Evolutionary conservation across 2,329 filamentous ascomycete genomes (phyloP).

Genomic region (Ciborinia camelliae): DNA sequence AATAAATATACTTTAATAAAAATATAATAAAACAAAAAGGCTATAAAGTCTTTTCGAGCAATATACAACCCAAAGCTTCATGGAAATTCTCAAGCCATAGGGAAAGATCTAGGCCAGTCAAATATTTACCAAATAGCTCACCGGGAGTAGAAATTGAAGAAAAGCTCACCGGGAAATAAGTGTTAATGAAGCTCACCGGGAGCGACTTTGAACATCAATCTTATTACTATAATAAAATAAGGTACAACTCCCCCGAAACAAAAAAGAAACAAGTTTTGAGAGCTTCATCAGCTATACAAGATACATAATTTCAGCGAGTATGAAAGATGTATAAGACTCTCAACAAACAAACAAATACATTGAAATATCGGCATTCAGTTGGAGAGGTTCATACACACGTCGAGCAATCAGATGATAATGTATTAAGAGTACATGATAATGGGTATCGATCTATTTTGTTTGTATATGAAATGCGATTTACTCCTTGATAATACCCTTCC

Average conservation of each 20-base stretch:
- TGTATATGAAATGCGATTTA: not conserved
- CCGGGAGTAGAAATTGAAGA: not conserved
- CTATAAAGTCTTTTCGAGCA: no score
- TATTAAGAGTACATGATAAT: slow-evolving; percentile 8
- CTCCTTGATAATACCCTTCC: not conserved
- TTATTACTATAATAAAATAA: not conserved
- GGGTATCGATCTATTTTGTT: slow-evolving; percentile 16
- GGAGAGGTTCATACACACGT: no score
- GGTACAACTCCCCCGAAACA: not conserved
- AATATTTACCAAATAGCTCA: not conserved
- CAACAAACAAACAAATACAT: not conserved
- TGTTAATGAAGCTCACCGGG: not conserved
- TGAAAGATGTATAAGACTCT: not conserved
- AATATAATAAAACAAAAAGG: not conserved
- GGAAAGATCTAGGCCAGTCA: not conserved
- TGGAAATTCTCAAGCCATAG: no score
- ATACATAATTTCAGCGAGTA: not conserved
- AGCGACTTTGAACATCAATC: not conserved
- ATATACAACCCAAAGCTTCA: no score
- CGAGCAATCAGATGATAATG: not conserved
- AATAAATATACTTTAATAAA: no score
- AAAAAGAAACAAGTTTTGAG: not conserved
- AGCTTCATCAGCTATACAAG: no score
- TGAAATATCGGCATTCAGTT: not conserved
- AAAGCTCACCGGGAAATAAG: not conserved